These are phyloP conservation scores for Exophiala bonariae DNA, from an alignment of 2,329 filamentous ascomycete species.

Conservation along the genomic window DNA sequence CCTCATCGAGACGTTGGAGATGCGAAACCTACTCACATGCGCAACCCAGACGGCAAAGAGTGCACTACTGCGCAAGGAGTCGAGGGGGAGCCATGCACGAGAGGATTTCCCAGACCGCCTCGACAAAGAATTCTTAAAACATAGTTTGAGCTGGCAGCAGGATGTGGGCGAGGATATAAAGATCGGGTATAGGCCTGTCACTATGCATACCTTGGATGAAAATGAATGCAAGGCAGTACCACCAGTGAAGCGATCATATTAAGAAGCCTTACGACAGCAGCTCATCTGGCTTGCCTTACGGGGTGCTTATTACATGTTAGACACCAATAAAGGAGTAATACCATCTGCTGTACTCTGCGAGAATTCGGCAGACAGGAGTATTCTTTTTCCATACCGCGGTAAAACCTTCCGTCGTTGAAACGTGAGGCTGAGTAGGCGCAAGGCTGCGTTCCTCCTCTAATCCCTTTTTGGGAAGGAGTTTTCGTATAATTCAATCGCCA, in stretches of 20 bases:
- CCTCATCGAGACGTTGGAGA: conserved; percentile 80
- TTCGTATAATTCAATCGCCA: no score
- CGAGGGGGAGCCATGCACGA: conserved; percentile 79
- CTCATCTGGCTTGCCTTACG: no score
- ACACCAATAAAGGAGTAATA: no score
- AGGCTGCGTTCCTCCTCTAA: no score
- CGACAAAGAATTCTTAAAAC: conserved; percentile 55
- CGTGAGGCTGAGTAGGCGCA: no score
- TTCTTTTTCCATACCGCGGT: no score
- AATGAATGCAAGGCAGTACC: conserved; percentile 40
- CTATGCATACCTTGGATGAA: conserved; percentile 45
- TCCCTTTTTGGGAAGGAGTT: no score
- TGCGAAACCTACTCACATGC: conserved; percentile 85
- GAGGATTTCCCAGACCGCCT: conserved; percentile 86
- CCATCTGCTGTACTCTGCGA: no score
- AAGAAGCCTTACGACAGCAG: conserved; percentile 3
- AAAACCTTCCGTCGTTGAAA: no score
- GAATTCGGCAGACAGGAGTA: no score
- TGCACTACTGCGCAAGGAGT: conserved; percentile 83
- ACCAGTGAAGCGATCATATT: conserved; percentile 38
- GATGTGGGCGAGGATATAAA: conserved; percentile 39
- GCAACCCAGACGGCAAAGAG: conserved; percentile 78
- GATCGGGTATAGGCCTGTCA: conserved; percentile 43
- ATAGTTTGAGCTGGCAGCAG: conserved; percentile 49
- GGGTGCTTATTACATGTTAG: no score